Evolutionary conservation across 805 yeast genomes (phyloP), one percentile per base, ranked within the genome.

Genomic region (Yamadazyma philogaea): DNA sequence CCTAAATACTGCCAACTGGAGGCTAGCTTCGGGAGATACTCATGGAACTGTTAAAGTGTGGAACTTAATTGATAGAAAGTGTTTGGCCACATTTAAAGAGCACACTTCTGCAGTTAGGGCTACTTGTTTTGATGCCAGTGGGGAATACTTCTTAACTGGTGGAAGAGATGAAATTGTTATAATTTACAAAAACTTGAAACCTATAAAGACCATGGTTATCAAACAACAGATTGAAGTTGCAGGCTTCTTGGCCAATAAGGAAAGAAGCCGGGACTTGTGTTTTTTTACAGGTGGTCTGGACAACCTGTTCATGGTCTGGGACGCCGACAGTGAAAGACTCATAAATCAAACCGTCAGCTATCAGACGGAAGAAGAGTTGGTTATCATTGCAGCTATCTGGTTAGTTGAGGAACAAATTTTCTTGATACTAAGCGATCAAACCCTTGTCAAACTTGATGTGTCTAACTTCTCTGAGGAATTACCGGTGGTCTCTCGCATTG

Each of bases 41-140:
- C 74, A 72, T 74, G 82, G 83, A 20, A 62, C 70, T 1, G 75
- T 72, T 14, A 75, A 74, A 52, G 63, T 78, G 14, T 78, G 82
- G 82, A 79, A 78, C 52, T 64, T 78, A 80, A 96, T 69, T 68
- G 83, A 80, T 55, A 75, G 97, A 52, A 87, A 81, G 54, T 78
- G 85, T 45, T 49, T 81, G 4, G 69, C 73, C 12, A 77, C 82
- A 27, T 62, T 79, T 32, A 79, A 74, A 44, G 96, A 88, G 48
- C 99, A 93, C 57, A 76, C 74, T 6, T 75, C 87, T 19, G 91
- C 96, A 0, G 91, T 93, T 1, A 78, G 98, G 61, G 96, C 96
- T 0, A 64, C 91, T 10, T 86, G 79, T 15, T 84, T 90, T 53
- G 62, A 64, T 45, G 54, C 54, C 1, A 71, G 68, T 26, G 87